Percentiles rank a stretch among this genome's conserved stretches.
Conservation (phyloP, 202 grass and related monocot genomes). For the Elaeis oleifera region DNA sequence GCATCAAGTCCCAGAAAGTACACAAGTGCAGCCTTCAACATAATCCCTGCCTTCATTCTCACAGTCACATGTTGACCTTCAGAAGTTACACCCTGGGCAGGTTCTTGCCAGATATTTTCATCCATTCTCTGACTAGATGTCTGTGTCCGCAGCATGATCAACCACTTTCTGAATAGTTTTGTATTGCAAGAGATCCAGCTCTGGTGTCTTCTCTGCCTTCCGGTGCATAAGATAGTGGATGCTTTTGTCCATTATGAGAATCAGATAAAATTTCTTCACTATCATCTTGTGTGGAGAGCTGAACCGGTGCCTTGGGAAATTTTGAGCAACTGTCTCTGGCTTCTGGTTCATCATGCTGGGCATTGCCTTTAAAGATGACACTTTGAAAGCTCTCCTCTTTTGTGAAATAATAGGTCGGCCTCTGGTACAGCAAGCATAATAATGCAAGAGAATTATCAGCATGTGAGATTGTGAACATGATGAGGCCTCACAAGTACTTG, state of each 20-base stretch:
- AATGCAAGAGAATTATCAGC: not conserved
- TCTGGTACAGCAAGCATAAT: constrained; percentile 1
- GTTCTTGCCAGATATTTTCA: constrained; percentile 7
- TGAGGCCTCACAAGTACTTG: too few species aligned
- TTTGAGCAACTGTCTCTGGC: constrained; percentile 5
- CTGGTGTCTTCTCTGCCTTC: constrained; percentile 3
- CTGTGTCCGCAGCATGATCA: constrained; percentile 18
- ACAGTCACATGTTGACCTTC: constrained; percentile 1
- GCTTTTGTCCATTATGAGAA: constrained; percentile 15
- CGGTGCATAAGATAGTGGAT: constrained; percentile 8
- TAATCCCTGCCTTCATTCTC: constrained; percentile 6
- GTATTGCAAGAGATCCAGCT: constrained; percentile 19
- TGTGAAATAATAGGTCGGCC: not conserved
- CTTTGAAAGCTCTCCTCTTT: constrained; percentile 16
- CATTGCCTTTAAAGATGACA: constrained; percentile 23
- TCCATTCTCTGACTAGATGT: constrained; percentile 12
- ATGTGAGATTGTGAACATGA: not conserved
- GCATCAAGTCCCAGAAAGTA: constrained; percentile 19
- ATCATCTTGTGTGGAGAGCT: constrained; percentile 14
- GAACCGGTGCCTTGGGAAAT: constrained; percentile 18
- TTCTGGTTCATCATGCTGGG: constrained; percentile 11
- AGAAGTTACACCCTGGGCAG: constrained; percentile 1
- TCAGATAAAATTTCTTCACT: constrained; percentile 15
- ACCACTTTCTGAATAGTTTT: constrained; percentile 20
- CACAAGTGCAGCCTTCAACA: constrained; percentile 14